Evolutionary conservation across 164 flowering plant genomes (phyloP).

Genomic region (Tetrastigma voinierianum): DNA sequence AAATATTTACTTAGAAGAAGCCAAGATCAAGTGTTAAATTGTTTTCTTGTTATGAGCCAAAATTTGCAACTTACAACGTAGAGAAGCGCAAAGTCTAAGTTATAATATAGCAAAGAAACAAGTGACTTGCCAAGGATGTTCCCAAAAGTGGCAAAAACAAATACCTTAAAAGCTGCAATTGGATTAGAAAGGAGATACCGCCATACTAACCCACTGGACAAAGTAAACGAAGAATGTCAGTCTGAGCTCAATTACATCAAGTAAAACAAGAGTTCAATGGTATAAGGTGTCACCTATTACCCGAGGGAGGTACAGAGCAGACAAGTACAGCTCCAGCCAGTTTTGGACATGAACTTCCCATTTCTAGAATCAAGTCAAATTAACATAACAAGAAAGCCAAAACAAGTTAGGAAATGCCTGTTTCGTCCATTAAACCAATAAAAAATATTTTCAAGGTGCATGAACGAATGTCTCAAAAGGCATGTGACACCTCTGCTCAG

Average conservation of each 20-base stretch:
- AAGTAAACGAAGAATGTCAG: slow-evolving; percentile 12
- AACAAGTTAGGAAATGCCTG: neutral
- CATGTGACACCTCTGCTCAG: neutral
- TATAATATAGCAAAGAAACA: neutral
- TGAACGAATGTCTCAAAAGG: neutral
- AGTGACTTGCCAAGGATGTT: neutral
- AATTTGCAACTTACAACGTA: neutral
- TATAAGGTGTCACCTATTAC: slow-evolving; percentile 61
- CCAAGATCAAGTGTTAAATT: too few relatives aligned
- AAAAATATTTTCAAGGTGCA: neutral
- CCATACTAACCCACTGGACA: slow-evolving; percentile 76
- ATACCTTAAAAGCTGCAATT: slow-evolving; percentile 88
- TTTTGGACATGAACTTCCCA: slow-evolving; percentile 31
- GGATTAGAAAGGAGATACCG: slow-evolving; percentile 86
- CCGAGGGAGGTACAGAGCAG: slow-evolving; percentile 95
- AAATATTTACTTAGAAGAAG: too few relatives aligned
- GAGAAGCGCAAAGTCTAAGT: neutral
- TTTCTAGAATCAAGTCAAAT: slow-evolving; percentile 23
- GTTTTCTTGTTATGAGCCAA: neutral
- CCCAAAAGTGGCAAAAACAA: slow-evolving; percentile 2
- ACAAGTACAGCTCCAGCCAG: slow-evolving; percentile 75
- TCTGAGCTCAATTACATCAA: neutral
- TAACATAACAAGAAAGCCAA: neutral
- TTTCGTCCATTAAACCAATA: neutral
- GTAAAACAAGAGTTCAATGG: slow-evolving; percentile 1